Evolutionary conservation across 306 rosid species (phyloP).

Genomic region (Trifolium pratense): DNA sequence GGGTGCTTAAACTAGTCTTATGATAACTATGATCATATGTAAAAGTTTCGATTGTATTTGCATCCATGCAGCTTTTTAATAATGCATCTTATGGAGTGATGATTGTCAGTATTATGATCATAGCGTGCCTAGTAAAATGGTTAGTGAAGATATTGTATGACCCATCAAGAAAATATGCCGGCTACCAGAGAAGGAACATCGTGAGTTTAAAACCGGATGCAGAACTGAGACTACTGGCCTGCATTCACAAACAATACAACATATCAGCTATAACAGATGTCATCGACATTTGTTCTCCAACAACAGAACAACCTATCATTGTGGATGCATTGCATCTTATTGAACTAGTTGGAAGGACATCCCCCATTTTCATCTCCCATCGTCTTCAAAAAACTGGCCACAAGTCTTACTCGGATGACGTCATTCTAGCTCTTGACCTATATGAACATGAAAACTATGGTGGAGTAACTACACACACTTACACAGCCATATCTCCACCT

Average conservation of each 20-base stretch:
- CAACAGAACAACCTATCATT: constrained; percentile 40
- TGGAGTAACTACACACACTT: constrained; percentile 35
- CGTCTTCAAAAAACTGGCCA: constrained; percentile 37
- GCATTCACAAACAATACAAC: constrained; percentile 50
- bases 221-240: constrained; percentile 46
- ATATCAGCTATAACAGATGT: constrained; percentile 41
- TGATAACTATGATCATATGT: not conserved
- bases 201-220: constrained; percentile 34
- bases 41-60: not conserved
- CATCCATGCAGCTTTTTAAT: constrained; percentile 35
- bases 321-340: constrained; percentile 55
- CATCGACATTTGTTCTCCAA: constrained; percentile 47
- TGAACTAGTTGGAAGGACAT: constrained; percentile 51
- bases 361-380: constrained; percentile 54
- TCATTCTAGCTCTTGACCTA: constrained; percentile 46
- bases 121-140: constrained; percentile 45
- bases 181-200: constrained; percentile 50
- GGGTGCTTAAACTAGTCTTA: not conserved
- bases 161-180: constrained; percentile 55
- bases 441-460: constrained; percentile 43
- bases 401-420: constrained; percentile 49
- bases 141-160: constrained; percentile 46
- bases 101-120: constrained; percentile 16
- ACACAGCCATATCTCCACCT: constrained; percentile 56
- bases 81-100: constrained; percentile 24